Conservation (phyloP, 2,329 filamentous ascomycete species). For the Penicillium palitans region DNA sequence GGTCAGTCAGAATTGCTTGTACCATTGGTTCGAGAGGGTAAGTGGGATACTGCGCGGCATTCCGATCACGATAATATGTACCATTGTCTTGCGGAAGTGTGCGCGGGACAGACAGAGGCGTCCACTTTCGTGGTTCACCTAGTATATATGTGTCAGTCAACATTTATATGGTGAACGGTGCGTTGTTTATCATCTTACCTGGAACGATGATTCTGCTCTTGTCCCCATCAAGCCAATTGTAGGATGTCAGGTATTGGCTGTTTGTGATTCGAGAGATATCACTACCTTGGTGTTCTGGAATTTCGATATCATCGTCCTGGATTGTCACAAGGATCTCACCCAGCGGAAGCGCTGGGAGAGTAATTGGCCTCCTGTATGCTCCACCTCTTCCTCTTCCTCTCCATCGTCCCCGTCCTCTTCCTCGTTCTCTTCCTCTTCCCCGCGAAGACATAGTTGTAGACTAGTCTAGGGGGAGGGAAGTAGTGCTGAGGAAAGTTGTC, state of each 20-base stretch:
- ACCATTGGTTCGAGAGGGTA: constrained; percentile 51
- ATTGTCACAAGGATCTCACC: constrained; percentile 21
- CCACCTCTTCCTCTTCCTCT: neutral
- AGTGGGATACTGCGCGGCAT: constrained; percentile 35
- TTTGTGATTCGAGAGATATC: constrained; percentile 36
- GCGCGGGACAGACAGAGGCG: constrained; percentile 38
- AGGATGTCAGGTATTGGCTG: constrained; percentile 51
- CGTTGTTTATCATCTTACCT: constrained; percentile 35
- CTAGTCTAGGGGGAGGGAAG: neutral
- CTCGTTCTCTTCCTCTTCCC: neutral
- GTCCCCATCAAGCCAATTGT: constrained; percentile 51
- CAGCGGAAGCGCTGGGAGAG: constrained; percentile 13
- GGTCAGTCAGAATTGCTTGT: constrained; percentile 42
- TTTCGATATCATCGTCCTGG: constrained; percentile 11
- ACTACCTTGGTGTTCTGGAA: neutral
- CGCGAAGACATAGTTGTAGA: neutral
- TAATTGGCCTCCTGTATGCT: neutral
- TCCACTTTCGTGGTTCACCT: constrained; percentile 57
- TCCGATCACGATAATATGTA: constrained; percentile 48
- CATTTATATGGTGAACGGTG: neutral
- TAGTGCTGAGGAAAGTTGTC: neutral
- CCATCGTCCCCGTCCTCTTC: neutral
- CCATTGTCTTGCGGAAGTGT: constrained; percentile 48
- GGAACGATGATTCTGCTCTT: constrained; percentile 47
- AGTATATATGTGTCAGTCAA: constrained; percentile 7